Conservation (phyloP, 768 basidiomycete species). For the Clavaria fumosa region DNA sequence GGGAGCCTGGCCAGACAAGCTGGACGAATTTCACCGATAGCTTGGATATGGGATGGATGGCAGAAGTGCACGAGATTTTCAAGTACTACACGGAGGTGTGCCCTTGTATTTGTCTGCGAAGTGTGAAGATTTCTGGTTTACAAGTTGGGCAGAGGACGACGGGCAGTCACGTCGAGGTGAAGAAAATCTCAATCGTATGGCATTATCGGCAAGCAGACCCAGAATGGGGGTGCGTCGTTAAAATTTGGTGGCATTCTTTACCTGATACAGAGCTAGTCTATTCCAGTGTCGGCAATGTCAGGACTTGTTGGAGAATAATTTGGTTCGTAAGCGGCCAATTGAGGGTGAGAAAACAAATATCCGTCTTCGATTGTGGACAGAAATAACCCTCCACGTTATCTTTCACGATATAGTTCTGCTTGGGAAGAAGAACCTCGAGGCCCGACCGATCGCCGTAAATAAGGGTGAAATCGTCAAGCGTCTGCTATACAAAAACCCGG, state of each 20-base stretch:
- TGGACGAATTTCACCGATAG: slow-evolving; percentile 88
- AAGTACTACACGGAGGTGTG: slow-evolving; percentile 85
- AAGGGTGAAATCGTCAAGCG: slow-evolving; percentile 99
- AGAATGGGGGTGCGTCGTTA: slow-evolving; percentile 71
- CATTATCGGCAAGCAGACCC: slow-evolving; percentile 90
- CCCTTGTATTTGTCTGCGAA: slow-evolving; percentile 4
- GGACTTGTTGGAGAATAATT: slow-evolving; percentile 86
- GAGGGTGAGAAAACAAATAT: too few relatives aligned
- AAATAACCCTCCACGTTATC: not conserved
- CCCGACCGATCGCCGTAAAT: slow-evolving; percentile 88
- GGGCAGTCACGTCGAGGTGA: slow-evolving; percentile 90
- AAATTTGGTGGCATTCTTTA: slow-evolving; percentile 4
- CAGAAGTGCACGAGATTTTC: slow-evolving; percentile 90
- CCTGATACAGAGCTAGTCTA: slow-evolving; percentile 26
- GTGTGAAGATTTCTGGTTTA: slow-evolving; percentile 8
- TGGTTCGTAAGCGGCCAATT: slow-evolving; percentile 86
- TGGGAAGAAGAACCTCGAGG: slow-evolving; percentile 98
- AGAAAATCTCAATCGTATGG: slow-evolving; percentile 98
- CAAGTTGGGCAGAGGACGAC: slow-evolving; percentile 53
- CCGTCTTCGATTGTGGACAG: not conserved
- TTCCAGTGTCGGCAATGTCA: slow-evolving; percentile 97
- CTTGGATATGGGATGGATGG: slow-evolving; percentile 97
- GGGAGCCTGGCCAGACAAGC: slow-evolving; percentile 42
- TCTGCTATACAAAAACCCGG: slow-evolving; percentile 83
- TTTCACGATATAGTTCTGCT: slow-evolving; percentile 48